Evolutionary conservation across 2,329 filamentous ascomycete genomes (phyloP).

Genomic region (Cucurbitaria berberidis): DNA sequence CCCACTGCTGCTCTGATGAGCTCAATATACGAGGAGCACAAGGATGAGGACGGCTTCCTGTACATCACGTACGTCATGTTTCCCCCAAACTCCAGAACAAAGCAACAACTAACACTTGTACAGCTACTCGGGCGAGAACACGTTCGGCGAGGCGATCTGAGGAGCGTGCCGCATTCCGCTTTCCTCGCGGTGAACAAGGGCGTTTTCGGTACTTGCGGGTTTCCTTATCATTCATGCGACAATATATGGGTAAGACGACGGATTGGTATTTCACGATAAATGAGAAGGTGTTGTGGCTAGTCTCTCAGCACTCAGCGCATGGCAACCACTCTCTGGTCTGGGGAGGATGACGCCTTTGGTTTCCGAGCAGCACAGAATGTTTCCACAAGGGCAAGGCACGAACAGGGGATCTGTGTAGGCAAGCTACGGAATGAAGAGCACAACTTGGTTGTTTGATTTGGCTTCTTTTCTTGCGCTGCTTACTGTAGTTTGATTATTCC

Average conservation of each 20-base stretch:
- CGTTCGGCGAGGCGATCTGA: conserved; percentile 71
- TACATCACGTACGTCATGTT: conserved; percentile 82
- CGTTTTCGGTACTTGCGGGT: conserved; percentile 39
- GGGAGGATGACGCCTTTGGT: background rate
- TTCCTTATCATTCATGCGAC: conserved; percentile 27
- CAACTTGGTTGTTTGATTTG: conserved; percentile 8
- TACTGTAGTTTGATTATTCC: conserved; percentile 28
- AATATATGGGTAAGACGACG: conserved; percentile 24
- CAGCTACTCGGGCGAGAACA: conserved; percentile 98
- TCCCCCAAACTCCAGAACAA: background rate
- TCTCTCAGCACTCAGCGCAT: conserved; percentile 9
- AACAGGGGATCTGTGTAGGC: background rate
- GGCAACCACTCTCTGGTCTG: conserved; percentile 8
- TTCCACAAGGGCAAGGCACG: background rate
- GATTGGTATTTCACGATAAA: conserved; percentile 18
- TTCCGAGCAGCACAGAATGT: conserved; percentile 3
- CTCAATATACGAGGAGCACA: conserved; percentile 99
- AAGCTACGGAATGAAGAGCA: background rate
- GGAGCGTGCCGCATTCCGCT: conserved; percentile 12
- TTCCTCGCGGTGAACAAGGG: conserved; percentile 32
- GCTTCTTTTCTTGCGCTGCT: conserved; percentile 22
- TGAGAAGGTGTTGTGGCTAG: conserved; percentile 10
- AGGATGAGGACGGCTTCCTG: conserved; percentile 85
- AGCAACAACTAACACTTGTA: conserved; percentile 26
- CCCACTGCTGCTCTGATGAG: conserved; percentile 98